phyloP scores from a whole-genome alignment of 2,329 filamentous ascomycete species.

The Stachybotrys elegans region DNA sequence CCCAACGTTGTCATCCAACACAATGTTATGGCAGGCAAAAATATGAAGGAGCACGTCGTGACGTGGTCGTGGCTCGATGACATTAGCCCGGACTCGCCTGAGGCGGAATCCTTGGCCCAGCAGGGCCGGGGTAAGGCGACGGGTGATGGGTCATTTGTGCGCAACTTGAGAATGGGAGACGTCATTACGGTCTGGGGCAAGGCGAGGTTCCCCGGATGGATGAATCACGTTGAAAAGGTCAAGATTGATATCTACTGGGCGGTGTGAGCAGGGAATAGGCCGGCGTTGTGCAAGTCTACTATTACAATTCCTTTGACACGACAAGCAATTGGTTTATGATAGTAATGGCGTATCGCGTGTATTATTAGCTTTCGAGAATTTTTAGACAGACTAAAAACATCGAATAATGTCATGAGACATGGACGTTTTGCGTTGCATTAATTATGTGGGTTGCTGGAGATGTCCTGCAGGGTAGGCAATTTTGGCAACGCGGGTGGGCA shows the following conservation, averaged over 20 bases:
- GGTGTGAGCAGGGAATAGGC: too few species aligned
- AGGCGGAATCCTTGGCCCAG: slow-evolving; percentile 29
- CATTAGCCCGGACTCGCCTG: slow-evolving; percentile 35
- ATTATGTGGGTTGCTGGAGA: too few species aligned
- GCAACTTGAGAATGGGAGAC: slow-evolving; percentile 52
- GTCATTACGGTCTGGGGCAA: slow-evolving; percentile 58
- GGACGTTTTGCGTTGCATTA: too few species aligned
- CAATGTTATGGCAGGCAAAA: slow-evolving; percentile 33
- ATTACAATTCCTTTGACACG: too few species aligned
- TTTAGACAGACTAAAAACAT: too few species aligned
- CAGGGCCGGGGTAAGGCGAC: slow-evolving; percentile 46
- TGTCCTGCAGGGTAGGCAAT: too few species aligned
- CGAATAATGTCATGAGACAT: too few species aligned
- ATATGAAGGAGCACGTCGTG: slow-evolving; percentile 37
- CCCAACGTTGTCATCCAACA: slow-evolving; percentile 40
- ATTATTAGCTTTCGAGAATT: too few species aligned
- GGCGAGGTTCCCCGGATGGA: slow-evolving; percentile 51
- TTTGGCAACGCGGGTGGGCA: too few species aligned
- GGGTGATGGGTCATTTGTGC: slow-evolving; percentile 50
- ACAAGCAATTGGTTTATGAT: too few species aligned
- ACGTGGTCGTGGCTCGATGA: slow-evolving; percentile 50
- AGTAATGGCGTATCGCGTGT: too few species aligned
- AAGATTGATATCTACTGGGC: slow-evolving; percentile 57
- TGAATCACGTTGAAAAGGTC: slow-evolving; percentile 43
- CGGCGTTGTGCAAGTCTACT: too few species aligned